These are phyloP conservation scores for Pyrenochaeta sp. DNA, from an alignment of 2,329 filamentous ascomycete species.

Conservation along the genomic window DNA sequence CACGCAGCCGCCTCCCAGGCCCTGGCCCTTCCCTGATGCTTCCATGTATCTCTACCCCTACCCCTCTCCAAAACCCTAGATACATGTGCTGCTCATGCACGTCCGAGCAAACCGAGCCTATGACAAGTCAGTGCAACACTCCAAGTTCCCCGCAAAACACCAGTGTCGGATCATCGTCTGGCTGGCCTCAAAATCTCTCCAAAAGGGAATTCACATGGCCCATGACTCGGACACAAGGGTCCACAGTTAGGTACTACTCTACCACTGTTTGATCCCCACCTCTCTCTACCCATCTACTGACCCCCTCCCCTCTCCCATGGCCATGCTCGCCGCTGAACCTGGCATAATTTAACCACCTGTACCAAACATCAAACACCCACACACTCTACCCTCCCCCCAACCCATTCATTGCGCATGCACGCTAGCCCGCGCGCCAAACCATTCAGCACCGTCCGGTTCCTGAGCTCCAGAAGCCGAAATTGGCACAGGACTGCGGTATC, in stretches of 20 bases:
- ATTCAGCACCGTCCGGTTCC: slow-evolving; percentile 21
- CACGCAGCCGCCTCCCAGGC: slow-evolving; percentile 7
- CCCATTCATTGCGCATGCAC: not conserved
- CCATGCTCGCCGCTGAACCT: too few species aligned
- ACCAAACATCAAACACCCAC: slow-evolving; percentile 5
- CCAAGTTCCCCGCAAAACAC: slow-evolving; percentile 28
- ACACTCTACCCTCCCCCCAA: not conserved
- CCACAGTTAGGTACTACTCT: not conserved
- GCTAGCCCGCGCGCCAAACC: not conserved
- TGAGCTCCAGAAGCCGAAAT: slow-evolving; percentile 31
- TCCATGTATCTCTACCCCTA: slow-evolving; percentile 7
- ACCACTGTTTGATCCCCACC: too few species aligned
- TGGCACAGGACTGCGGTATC: slow-evolving; percentile 7
- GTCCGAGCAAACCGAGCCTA: slow-evolving; percentile 13
- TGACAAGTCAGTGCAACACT: slow-evolving; percentile 7
- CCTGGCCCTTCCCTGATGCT: slow-evolving; percentile 1
- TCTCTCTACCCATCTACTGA: not conserved
- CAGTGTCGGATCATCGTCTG: slow-evolving; percentile 1
- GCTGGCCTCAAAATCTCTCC: slow-evolving; percentile 1
- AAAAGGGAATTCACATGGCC: slow-evolving; percentile 1
- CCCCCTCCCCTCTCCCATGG: too few species aligned
- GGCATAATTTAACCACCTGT: slow-evolving; percentile 9
- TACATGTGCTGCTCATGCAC: slow-evolving; percentile 11
- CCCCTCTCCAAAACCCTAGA: slow-evolving; percentile 9
- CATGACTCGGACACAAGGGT: slow-evolving; percentile 18